Base-by-base conservation (phyloP, 176 grass and related monocot species). In the Cocos nucifera region DNA sequence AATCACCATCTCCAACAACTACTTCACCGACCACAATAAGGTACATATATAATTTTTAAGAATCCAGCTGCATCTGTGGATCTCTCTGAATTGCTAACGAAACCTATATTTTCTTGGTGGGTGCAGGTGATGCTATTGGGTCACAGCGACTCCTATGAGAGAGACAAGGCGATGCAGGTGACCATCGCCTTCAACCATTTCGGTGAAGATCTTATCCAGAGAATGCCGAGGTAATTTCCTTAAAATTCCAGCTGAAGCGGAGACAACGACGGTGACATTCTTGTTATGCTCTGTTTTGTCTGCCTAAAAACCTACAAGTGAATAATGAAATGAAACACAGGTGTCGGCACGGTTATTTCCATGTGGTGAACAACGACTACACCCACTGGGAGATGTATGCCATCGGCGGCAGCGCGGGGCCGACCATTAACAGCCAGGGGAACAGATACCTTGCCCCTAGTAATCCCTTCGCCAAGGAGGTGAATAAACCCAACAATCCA, bases 151-250 rank as follows among this genome's bases (percentile, higher is more conserved):
- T 93, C 88, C 51, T 84, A 93, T 19, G 80, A 70, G 26, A 78
- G 82, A 49, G 88, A 93, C 72, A 93, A 93, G 69, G 70, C 67
- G 4, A 93, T 93, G 88, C 88, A 93, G 78, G 88, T 93, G 28
- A 93, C 88, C 3, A 93, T 93, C 39, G 88, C 88, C 23, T 93
- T 93, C 74, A 93, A 93, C 74, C 88, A 93, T 67, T 93, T 93
- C 4, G 89, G 89, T 0, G 84, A 87, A 73, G 89, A 84, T 7
- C 83, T 93, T 19, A 84, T 93, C 51, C 89, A 86, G 55, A 81
- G 83, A 53, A 86, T 86, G 83, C 83, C 83, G 44, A 86, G 83
- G 83, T 86, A 75, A 58, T 68, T 58, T 50, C 35, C 35, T 44
- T 44, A 3, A 44, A 14, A 14, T 12, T 44, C 2, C 35, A 44